phyloP scores from a whole-genome alignment of 129 eudicot genomes.

The Oenanthe sinensis region DNA sequence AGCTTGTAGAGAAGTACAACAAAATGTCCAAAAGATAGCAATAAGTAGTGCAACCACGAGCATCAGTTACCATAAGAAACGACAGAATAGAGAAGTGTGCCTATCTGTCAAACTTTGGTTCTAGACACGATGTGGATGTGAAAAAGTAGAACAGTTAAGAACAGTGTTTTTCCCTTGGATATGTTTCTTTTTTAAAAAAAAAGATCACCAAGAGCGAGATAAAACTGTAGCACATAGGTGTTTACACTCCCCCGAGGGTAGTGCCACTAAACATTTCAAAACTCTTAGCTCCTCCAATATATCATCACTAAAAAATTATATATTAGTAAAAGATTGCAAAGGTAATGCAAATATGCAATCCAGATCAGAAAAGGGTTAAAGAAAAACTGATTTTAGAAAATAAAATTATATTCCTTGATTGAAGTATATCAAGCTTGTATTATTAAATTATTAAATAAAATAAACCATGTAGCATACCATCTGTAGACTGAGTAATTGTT shows the following conservation, averaged over 20 bases:
- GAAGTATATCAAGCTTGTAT: background rate
- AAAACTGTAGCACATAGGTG: background rate
- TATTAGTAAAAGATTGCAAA: background rate
- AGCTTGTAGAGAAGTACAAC: background rate
- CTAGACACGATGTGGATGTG: background rate
- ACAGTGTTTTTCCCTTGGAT: background rate
- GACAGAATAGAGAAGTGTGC: background rate
- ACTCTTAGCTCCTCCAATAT: no score
- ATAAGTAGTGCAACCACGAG: background rate
- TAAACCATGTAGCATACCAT: constrained; percentile 36
- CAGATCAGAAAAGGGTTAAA: background rate
- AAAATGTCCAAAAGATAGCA: background rate
- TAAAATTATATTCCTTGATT: background rate
- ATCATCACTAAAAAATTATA: background rate
- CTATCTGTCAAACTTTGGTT: background rate
- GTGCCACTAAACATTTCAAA: background rate
- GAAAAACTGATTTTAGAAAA: background rate
- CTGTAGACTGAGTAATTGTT: constrained; percentile 40
- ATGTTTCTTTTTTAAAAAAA: background rate
- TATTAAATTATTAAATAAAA: background rate
- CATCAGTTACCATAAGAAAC: background rate
- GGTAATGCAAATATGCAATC: background rate
- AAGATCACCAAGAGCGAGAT: background rate
- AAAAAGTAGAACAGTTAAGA: background rate
- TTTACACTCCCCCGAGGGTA: background rate